A percentile compares a stretch with the other conserved stretches of the same genome.
Conservation (phyloP, 2,329 filamentous ascomycete species). For the Cercospora zeina region DNA sequence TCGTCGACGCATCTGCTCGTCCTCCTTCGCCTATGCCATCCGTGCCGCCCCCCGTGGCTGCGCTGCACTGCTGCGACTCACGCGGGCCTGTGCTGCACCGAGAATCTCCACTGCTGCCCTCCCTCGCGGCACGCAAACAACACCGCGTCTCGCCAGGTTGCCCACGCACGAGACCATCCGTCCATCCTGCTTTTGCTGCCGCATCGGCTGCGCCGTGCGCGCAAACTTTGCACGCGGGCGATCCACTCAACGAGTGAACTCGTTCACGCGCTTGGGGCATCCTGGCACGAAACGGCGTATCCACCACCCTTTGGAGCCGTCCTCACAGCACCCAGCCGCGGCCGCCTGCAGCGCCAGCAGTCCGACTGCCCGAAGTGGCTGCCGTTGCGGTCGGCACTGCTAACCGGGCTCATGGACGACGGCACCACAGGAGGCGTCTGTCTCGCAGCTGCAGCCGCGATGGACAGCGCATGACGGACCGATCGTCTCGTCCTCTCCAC, state of each 20-base stretch:
- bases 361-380: background rate
- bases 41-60: background rate
- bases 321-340: conserved; percentile 15
- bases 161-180: conserved; percentile 15
- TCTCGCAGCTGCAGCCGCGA: conserved; percentile 15
- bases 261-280: conserved; percentile 24
- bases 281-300: conserved; percentile 28
- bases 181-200: conserved; percentile 24
- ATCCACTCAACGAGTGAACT: conserved; percentile 27
- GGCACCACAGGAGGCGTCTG: conserved; percentile 23
- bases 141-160: conserved; percentile 11
- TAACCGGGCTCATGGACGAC: conserved; percentile 24
- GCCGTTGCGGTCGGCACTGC: conserved; percentile 12
- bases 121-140: conserved; percentile 2
- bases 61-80: background rate
- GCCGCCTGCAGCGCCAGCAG: conserved; percentile 9
- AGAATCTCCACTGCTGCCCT: background rate
- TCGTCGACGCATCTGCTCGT: background rate
- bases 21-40: conserved; percentile 6
- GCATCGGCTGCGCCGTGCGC: conserved; percentile 24
- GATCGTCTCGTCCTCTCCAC: background rate
- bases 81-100: background rate
- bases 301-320: conserved; percentile 19
- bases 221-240: conserved; percentile 26
- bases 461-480: conserved; percentile 9